phyloP scores from a whole-genome alignment of 257 asterid species.

The Gentiana macrophylla region DNA sequence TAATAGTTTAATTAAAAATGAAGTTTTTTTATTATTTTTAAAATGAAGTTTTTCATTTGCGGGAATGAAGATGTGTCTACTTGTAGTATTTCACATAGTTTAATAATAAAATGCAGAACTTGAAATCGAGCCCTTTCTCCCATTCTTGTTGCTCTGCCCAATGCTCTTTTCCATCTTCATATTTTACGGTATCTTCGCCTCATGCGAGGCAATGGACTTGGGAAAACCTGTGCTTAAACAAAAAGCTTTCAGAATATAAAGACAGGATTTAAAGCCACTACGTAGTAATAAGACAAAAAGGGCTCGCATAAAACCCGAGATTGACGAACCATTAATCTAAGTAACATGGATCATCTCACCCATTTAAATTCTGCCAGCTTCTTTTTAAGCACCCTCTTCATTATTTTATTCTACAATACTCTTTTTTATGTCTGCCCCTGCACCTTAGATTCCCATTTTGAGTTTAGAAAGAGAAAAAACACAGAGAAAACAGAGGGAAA shows the following conservation, averaged over 20 bases:
- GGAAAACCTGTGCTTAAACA: slow-evolving; percentile 6
- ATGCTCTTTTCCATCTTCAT: no score
- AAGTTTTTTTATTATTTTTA: no score
- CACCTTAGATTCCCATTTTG: slow-evolving; percentile 51
- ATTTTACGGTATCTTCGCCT: no score
- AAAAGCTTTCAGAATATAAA: slow-evolving; percentile 12
- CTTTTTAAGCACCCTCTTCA: slow-evolving; percentile 41
- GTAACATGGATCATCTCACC: slow-evolving; percentile 27
- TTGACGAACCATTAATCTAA: slow-evolving; percentile 26
- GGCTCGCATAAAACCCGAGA: slow-evolving; percentile 34
- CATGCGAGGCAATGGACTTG: neutral
- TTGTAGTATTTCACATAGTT: no score
- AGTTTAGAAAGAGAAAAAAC: slow-evolving; percentile 11
- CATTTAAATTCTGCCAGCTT: slow-evolving; percentile 48
- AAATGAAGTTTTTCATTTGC: no score
- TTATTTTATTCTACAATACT: slow-evolving; percentile 46
- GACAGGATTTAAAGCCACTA: slow-evolving; percentile 28
- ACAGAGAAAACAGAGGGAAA: slow-evolving; percentile 3
- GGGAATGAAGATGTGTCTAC: no score
- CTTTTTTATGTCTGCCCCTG: slow-evolving; percentile 20
- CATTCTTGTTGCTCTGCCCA: no score
- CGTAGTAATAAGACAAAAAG: slow-evolving; percentile 45
- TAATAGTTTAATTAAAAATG: no score
- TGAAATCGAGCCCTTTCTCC: no score
- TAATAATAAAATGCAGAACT: no score